Evolutionary conservation across 352 stramenopile genomes (phyloP), one percentile per base, ranked within the genome.

Genomic region (Phytopythium kandeliae): DNA sequence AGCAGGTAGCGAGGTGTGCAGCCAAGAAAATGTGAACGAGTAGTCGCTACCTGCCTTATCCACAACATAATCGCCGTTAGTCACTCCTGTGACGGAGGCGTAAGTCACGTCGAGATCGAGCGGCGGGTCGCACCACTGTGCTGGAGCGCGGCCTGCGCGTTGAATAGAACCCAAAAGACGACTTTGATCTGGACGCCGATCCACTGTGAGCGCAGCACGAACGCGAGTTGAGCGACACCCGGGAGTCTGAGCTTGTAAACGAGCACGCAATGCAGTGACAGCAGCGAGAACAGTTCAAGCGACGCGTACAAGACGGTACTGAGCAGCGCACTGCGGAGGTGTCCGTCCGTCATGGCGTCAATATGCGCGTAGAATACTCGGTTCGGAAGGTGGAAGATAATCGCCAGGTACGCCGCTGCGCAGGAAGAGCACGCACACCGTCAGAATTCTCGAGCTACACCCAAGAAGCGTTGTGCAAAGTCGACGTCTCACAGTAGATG

Each of bases 401-500:
- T 55, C 3, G 51, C 30, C 25, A 61, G 62, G n/a, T 70, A 75
- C 31, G 69, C 36, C 4, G 43, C 54, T 67, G 45, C 17, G 21
- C 5, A 34, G 5, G n/a, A 43, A 17, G 15, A 26, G 11, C 37
- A 43, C 9, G 12, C 25, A 26, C 8, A 43, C n/a, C 19, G 2
- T 33, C 10, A 33, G 36, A 26, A 24, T 34, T 22, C 34, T 33
- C 22, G 36, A 35, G 21, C 9, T 41, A 13, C 51, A 62, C n/a
- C n/a, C n/a, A n/a, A n/a, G n/a, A n/a, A n/a, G n/a, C n/a, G n/a
- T n/a, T n/a, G n/a, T n/a, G n/a, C n/a, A n/a, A n/a, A n/a, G n/a
- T n/a, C n/a, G n/a, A n/a, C n/a, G n/a, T n/a, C 61, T 55, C 54
- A 76, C 67, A 57, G 49, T 76, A 76, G 25, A 78, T 65, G 4